Evolutionary conservation across 1,284 basidiomycete species (phyloP).

Genomic region (Pseudomicrostroma phylloplanum): DNA sequence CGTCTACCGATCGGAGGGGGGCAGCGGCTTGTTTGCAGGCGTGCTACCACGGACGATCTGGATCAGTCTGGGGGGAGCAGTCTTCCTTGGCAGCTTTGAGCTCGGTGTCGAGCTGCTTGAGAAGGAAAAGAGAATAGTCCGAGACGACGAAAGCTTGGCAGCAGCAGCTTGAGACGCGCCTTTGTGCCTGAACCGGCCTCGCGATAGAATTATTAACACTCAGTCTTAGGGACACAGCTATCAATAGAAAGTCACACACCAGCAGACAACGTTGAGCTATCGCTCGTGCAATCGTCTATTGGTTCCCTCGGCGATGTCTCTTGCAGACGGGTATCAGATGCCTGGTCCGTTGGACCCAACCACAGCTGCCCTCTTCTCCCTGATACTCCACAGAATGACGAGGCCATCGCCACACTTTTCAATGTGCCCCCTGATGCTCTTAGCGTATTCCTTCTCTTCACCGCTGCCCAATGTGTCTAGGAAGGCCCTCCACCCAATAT

Average conservation of each 20-base stretch:
- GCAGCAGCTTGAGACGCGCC: too few species aligned
- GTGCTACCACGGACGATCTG: conserved; percentile 85
- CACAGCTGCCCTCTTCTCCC: conserved; percentile 27
- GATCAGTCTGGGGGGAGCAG: conserved; percentile 92
- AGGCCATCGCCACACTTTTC: not conserved
- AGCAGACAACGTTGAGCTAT: too few species aligned
- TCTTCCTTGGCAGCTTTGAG: conserved; percentile 92
- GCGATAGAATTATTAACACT: too few species aligned
- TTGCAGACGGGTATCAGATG: too few species aligned
- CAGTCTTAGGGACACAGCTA: too few species aligned
- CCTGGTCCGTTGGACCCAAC: conserved; percentile 6
- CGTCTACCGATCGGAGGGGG: conserved; percentile 71
- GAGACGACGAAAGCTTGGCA: too few species aligned
- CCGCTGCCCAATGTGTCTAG: conserved; percentile 10
- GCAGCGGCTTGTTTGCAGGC: conserved; percentile 73
- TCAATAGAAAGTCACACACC: too few species aligned
- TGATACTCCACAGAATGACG: conserved; percentile 31
- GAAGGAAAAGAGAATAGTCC: not conserved
- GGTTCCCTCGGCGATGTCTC: too few species aligned
- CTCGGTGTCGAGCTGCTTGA: conserved; percentile 32
- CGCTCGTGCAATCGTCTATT: too few species aligned
- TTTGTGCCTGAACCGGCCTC: too few species aligned
- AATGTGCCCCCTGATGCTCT: conserved; percentile 20
- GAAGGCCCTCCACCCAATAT: conserved; percentile 1
- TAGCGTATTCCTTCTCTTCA: conserved; percentile 41